phyloP scores from a whole-genome alignment of 441 rosid genomes.

The Eugenia klotzschiana region DNA sequence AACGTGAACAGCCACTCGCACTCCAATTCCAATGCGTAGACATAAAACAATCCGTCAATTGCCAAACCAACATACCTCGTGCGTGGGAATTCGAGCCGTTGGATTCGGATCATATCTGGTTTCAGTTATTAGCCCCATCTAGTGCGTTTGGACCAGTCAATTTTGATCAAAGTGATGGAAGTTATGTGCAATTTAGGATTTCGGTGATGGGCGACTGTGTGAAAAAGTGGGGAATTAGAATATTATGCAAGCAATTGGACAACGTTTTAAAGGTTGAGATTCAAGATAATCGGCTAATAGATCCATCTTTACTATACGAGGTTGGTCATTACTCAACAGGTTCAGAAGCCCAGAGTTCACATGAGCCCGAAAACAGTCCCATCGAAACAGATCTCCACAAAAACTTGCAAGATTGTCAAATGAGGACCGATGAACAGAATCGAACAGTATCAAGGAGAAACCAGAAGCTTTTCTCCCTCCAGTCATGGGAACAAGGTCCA shows the following conservation, averaged over 20 bases:
- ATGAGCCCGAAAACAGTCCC: not conserved
- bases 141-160: rapidly evolving
- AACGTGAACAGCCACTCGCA: not conserved
- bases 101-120: not conserved
- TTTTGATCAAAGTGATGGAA: not conserved
- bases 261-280: not conserved
- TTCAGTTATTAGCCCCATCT: not conserved
- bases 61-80: not conserved
- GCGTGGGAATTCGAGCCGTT: rapidly evolving
- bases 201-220: rapidly evolving
- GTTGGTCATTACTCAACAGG: not conserved
- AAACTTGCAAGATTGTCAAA: not conserved
- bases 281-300: not conserved
- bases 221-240: not conserved
- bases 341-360: not conserved
- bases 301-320: not conserved
- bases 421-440: too few species aligned
- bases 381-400: too few species aligned
- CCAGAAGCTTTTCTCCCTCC: not conserved
- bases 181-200: not conserved
- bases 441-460: not conserved
- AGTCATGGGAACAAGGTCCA: not conserved
- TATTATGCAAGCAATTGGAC: not conserved
- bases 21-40: too few species aligned
- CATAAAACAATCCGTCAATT: not conserved